These are phyloP conservation scores for Skeletonema menzelii DNA, from an alignment of 108 stramenopile species.

Conservation along the genomic window DNA sequence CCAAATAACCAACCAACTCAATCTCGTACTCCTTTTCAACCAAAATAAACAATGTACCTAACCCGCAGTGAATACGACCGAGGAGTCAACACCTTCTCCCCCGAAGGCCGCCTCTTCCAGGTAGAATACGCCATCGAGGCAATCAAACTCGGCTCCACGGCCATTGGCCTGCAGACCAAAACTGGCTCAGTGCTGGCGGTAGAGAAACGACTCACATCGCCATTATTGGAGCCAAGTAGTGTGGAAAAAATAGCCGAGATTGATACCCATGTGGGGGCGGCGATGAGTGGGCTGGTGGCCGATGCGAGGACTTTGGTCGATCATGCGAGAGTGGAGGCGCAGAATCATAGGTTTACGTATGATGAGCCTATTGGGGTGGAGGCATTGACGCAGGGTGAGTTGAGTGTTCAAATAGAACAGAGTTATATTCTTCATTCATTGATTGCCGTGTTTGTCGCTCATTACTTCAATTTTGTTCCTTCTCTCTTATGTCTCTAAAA, in stretches of 20 bases:
- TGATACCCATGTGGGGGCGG: conserved; percentile 96
- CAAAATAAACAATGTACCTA: conserved; percentile 76
- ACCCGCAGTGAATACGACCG: conserved; percentile 98
- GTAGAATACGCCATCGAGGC: conserved; percentile 99
- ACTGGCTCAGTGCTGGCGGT: conserved; percentile 95
- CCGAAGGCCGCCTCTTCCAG: conserved; percentile 99
- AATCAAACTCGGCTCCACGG: conserved; percentile 96
- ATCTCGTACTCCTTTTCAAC: neutral
- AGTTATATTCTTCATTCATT: too few species aligned
- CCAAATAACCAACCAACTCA: neutral
- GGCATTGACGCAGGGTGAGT: conserved; percentile 94
- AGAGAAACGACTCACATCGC: conserved; percentile 95
- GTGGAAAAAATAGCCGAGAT: conserved; percentile 99
- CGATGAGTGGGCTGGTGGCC: conserved; percentile 97
- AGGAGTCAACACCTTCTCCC: conserved; percentile 99
- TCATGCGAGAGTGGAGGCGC: conserved; percentile 98
- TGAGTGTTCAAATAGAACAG: too few species aligned
- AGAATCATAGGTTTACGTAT: conserved; percentile 98
- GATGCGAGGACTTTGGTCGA: conserved; percentile 98
- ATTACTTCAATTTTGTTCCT: neutral
- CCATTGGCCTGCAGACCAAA: conserved; percentile 95
- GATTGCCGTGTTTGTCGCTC: too few species aligned
- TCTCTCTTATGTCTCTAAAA: neutral
- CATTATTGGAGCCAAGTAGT: conserved; percentile 90
- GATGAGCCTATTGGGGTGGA: conserved; percentile 98